These are phyloP conservation scores for Gloeophyllum trabeum DNA, from an alignment of 768 basidiomycete species.

Conservation along the genomic window DNA sequence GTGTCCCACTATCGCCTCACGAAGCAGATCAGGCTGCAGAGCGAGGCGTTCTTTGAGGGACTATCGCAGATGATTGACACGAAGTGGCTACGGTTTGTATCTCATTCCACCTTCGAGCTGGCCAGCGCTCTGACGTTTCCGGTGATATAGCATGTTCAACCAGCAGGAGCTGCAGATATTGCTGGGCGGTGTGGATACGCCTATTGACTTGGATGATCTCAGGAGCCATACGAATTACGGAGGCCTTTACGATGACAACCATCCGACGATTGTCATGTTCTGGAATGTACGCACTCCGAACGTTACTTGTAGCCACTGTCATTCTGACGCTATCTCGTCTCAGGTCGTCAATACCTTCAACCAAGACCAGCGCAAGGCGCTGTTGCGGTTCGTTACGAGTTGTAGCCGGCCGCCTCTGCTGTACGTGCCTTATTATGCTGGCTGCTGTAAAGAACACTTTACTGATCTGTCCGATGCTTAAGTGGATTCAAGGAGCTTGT, in stretches of 20 bases:
- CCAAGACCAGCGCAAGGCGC: constrained; percentile 64
- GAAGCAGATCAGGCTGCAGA: constrained; percentile 79
- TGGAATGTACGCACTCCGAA: constrained; percentile 55
- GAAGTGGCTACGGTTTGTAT: constrained; percentile 68
- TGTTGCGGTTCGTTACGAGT: constrained; percentile 89
- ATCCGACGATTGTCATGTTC: constrained; percentile 65
- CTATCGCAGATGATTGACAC: constrained; percentile 86
- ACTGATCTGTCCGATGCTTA: neutral
- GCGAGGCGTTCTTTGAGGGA: constrained; percentile 84
- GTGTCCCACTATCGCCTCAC: constrained; percentile 84
- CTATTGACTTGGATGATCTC: constrained; percentile 78
- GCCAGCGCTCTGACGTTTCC: neutral
- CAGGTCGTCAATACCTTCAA: constrained; percentile 73
- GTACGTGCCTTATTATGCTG: constrained; percentile 28
- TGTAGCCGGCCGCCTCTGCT: constrained; percentile 83
- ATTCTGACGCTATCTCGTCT: neutral
- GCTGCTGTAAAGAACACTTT: no score
- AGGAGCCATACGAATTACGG: constrained; percentile 71
- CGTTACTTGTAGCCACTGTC: neutral
- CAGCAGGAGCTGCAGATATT: constrained; percentile 91
- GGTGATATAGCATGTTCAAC: constrained; percentile 66
- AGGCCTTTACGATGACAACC: constrained; percentile 60
- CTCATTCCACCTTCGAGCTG: constrained; percentile 6
- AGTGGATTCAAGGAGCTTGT: constrained; percentile 81
- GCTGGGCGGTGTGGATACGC: constrained; percentile 79